A percentile compares a stretch with the other conserved stretches of the same genome.
Conservation (phyloP, 2,329 filamentous ascomycete genomes). For the Arthroderma uncinatum region DNA sequence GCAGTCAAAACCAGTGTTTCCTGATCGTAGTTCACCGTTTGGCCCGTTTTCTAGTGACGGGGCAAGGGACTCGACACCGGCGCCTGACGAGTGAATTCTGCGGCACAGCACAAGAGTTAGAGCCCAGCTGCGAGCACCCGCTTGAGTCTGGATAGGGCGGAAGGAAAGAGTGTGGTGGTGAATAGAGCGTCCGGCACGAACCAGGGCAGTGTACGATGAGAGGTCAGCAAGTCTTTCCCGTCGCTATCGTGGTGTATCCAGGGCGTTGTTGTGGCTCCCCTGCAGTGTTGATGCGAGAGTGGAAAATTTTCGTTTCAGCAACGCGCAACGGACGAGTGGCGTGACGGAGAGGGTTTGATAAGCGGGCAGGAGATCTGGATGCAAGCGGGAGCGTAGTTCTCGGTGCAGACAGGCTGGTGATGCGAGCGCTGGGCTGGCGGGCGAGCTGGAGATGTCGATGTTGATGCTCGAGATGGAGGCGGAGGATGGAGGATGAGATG, state of each 20-base stretch:
- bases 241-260: too few relatives aligned
- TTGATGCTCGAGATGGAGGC: not conserved
- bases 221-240: too few relatives aligned
- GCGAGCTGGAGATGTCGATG: not conserved
- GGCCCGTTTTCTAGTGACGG: not conserved
- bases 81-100: not conserved
- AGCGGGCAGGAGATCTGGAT: not conserved
- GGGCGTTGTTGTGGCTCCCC: too few relatives aligned
- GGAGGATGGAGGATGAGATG: not conserved
- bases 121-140: not conserved
- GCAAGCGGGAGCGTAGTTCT: not conserved
- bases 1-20: not conserved
- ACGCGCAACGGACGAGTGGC: not conserved
- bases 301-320: not conserved
- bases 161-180: too few relatives aligned
- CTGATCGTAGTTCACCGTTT: not conserved
- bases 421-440: not conserved
- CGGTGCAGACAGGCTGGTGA: not conserved
- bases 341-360: not conserved
- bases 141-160: not conserved
- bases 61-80: slow-evolving; percentile 2
- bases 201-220: too few relatives aligned
- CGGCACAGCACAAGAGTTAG: not conserved
- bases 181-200: too few relatives aligned
- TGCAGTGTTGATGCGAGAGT: not conserved